Base-by-base conservation (phyloP, 2,329 filamentous ascomycete species). In the Bertia moriformis region DNA sequence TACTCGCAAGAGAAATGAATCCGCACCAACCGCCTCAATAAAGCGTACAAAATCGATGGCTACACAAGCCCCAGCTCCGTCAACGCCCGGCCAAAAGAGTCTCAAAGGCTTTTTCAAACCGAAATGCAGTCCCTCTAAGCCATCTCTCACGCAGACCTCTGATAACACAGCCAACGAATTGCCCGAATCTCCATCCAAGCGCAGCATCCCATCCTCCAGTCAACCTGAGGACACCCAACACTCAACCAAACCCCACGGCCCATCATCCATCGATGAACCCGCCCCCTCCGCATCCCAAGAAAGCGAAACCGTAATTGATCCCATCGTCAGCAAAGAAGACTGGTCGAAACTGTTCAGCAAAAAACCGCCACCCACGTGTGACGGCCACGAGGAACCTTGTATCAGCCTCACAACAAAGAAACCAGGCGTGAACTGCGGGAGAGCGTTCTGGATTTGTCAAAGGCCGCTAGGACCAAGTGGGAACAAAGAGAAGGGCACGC, bases 391-490 rank as follows among this genome's bases (percentile, higher is more conserved):
- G 39, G 88, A 96, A 49, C 82, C 84, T 2, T 96, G 91, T 57
- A 83, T 87, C 45, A 84, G 70, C 46, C 63, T 89, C 39, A 71
- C 78, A 14, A 94, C 88, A 1, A 95, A 89, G 62, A 96, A 96
- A 53, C 69, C 85, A 1, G 91, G 91, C 1, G 63, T 84, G 45
- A 98, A 96, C 51, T 79, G 54, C 60, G 89, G 67, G 72, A 60
- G 75, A 24, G 73, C 71, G 1, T 80, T 80, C 51, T 80, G 72
- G 53, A 71, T 76, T 41, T 80, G 75, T 44, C 54, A 67, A 13
- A 71, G 80, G 30, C 91, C 91, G 3, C 61, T 96, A 2, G 89
- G 87, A 0, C 87, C 87, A 1, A 83, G 79, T 18, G 91, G 87
- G 0, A 73, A 81, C 48, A 91, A 91, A 54, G 88, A 93, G 57